phyloP scores from a whole-genome alignment of 2,329 filamentous ascomycete genomes.

The Shiraia sp. region DNA sequence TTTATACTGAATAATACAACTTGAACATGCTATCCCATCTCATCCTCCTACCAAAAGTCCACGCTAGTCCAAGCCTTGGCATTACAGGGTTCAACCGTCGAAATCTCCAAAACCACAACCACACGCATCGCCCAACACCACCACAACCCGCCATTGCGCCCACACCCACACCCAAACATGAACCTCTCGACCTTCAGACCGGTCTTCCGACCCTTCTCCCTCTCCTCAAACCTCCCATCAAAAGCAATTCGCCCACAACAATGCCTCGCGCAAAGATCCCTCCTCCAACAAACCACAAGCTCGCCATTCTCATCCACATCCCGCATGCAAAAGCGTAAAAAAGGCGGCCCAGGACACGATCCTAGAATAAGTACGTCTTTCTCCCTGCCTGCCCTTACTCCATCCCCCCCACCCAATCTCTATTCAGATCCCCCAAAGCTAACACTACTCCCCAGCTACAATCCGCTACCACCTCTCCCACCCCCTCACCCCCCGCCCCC shows the following conservation, averaged over 20 bases:
- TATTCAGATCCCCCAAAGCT: conserved; percentile 1
- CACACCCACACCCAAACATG: conserved; percentile 21
- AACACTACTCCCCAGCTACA: conserved; percentile 50
- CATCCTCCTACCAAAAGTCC: too few species aligned
- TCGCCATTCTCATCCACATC: conserved; percentile 38
- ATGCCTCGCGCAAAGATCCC: conserved; percentile 16
- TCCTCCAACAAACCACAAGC: conserved; percentile 15
- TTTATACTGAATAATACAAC: too few species aligned
- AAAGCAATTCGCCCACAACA: conserved; percentile 12
- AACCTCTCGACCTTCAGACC: conserved; percentile 32
- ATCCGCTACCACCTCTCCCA: conserved; percentile 74
- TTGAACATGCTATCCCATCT: too few species aligned
- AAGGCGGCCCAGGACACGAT: conserved; percentile 27
- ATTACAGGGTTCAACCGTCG: too few species aligned
- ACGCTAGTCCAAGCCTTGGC: too few species aligned
- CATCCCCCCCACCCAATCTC: neutral
- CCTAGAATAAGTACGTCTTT: conserved; percentile 38
- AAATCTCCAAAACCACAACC: conserved; percentile 5
- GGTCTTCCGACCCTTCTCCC: conserved; percentile 21
- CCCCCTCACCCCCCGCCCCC: conserved; percentile 70
- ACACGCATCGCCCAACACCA: too few species aligned
- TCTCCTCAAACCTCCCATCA: conserved; percentile 11
- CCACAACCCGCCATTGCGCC: conserved; percentile 5
- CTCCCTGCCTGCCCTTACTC: neutral
- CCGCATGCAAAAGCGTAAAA: conserved; percentile 29